Base-by-base conservation (phyloP, 2,329 filamentous ascomycete species). In the Catunica adiposa region DNA sequence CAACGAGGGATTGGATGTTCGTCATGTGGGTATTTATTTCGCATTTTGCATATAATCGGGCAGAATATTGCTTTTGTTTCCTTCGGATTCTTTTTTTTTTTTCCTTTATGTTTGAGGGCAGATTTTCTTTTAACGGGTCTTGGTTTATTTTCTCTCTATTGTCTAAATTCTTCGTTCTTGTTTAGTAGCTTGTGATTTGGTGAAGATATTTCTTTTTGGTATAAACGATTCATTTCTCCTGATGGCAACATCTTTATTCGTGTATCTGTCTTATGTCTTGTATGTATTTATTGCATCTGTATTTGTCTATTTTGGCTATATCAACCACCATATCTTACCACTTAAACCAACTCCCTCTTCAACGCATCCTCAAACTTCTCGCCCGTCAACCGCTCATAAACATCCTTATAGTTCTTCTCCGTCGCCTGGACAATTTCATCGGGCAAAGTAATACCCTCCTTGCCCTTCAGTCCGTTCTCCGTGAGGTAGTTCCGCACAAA, bases 401-500 rank as follows among this genome's bases (percentile, higher is more conserved):
- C 86, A 66, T 94, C 86, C 61, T 70, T 71, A 65, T 94, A 94
- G 68, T 85, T 86, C 56, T 73, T 76, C 37, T 74, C 74, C 2
- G 88, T 94, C 64, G 79, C 77, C 61, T 71, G 65, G 17, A 82
- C 79, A 56, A 94, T 75, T 53, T 89, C 82, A 3, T 80, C 75
- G 0, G 85, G 82, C 73, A 95, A 83, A 54, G 38, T 56, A n/a
- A 61, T 56, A 23, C 60, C 60, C 34, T 61, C 55, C 60, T 66
- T 65, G 51, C 64, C 66, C 61, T 66, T 66, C 44, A 94, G 67
- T 0, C 84, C 85, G 57, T 84, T 73, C 51, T 66, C 69, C 1
- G 81, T 83, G 63, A 96, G 68, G 86, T 88, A 96, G 69, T 96
- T 83, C 37, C 89, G 74, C 61, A 95, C 67, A 63, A 77, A 83